Evolutionary conservation across 345 rosid genomes (phyloP), one percentile per base, ranked within the genome.

Genomic region (Hevea brasiliensis): DNA sequence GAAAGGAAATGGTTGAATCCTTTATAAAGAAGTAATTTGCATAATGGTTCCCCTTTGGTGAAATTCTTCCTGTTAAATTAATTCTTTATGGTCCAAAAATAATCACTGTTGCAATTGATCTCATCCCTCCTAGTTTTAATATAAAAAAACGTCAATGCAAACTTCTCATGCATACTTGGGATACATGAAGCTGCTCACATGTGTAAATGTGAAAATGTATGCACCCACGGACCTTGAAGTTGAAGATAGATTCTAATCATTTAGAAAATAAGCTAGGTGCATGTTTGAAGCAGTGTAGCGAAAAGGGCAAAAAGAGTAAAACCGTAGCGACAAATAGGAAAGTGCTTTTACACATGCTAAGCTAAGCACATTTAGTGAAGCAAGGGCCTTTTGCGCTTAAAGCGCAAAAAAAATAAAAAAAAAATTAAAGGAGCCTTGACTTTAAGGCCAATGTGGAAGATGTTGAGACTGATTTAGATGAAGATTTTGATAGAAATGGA

Each of bases 1-100:
- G 99, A 78, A 95, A 95, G 80, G 65, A 79, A 74, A 85, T 95
- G 84, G 92, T 89, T 13, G 93, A 86, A 71, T 85, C 95, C 59
- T 95, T 92, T 74, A 87, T 95, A n/a, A 88, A 88, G 32, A 92
- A 81, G 99, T 95, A 92, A 87, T 8, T 23, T 61, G 23, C 67
- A 2, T 35, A 13, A 51, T 61, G 1, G 21, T 61, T 72, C 56
- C 68, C 47, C 73, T 79, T 61, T 20, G 24, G 13, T 76, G 67
- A 82, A 61, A 15, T 55, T 9, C 48, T 60, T 41, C 65, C 65
- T 80, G 45, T 50, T 73, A 18, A 44, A 7, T 67, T 57, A 65
- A 64, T 66, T 55, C 13, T 60, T 20, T 53, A 18, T 75, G 23
- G 4, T 55, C 57, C 29, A 61, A 62, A 18, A 27, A 65, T 51